Conservation (phyloP, 768 basidiomycete genomes). For the Amanita pseudoporphyria region DNA sequence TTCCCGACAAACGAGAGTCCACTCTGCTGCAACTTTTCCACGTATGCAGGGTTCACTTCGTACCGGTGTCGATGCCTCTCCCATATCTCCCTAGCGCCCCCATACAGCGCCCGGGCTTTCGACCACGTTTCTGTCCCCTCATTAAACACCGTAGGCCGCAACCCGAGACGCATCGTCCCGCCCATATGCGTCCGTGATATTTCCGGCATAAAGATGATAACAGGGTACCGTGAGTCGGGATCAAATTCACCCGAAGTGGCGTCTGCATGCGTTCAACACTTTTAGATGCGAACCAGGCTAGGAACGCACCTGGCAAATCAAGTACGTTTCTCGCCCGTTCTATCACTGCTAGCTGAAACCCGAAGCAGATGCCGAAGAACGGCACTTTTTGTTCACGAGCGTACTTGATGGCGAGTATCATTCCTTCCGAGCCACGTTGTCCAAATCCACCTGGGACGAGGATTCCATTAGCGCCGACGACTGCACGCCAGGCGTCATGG, state of each 20-base stretch:
- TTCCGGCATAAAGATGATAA: constrained; percentile 98
- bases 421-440: constrained; percentile 87
- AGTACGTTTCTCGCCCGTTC: constrained; percentile 90
- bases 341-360: constrained; percentile 94
- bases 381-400: constrained; percentile 92
- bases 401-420: constrained; percentile 98
- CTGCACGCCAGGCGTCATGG: constrained; percentile 90
- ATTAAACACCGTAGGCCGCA: constrained; percentile 92
- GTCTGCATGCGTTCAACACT: constrained; percentile 29
- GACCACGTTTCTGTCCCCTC: constrained; percentile 60
- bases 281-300: background rate
- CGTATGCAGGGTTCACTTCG: constrained; percentile 89
- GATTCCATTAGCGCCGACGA: constrained; percentile 89
- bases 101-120: constrained; percentile 72
- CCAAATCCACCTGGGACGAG: constrained; percentile 98
- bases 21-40: constrained; percentile 56
- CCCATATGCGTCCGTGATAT: constrained; percentile 98
- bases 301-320: constrained; percentile 47
- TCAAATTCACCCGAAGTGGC: constrained; percentile 84
- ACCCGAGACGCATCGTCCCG: constrained; percentile 98
- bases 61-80: constrained; percentile 94
- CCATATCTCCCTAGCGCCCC: constrained; percentile 75
- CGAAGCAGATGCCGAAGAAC: constrained; percentile 94
- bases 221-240: constrained; percentile 48
- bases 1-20: constrained; percentile 69